Conservation (phyloP, 345 rosid species). For the Crucihimalaya himalaica region DNA sequence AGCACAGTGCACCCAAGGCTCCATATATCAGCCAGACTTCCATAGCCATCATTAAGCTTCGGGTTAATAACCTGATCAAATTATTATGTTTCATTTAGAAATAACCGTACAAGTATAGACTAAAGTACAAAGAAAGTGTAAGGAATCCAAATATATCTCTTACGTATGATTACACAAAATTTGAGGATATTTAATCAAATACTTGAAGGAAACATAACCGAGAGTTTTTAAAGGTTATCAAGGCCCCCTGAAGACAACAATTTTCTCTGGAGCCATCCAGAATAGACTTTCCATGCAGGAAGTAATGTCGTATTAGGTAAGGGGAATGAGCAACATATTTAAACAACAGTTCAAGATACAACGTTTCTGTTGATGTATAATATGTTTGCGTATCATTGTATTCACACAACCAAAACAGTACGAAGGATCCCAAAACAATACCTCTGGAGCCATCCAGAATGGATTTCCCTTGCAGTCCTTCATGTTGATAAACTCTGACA, state of each 20-base stretch:
- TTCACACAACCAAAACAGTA: slow-evolving; percentile 11
- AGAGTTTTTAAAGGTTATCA: neutral
- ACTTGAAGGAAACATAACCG: neutral
- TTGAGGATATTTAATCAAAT: neutral
- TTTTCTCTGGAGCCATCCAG: too few species aligned
- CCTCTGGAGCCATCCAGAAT: slow-evolving; percentile 99
- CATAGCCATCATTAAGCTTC: slow-evolving; percentile 59
- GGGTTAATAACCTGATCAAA: slow-evolving; percentile 38
- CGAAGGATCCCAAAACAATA: slow-evolving; percentile 20
- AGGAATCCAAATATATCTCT: neutral
- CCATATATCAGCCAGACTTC: slow-evolving; percentile 85
- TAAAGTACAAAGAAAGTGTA: neutral
- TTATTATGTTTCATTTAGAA: slow-evolving; percentile 19
- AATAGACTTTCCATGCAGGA: too few species aligned
- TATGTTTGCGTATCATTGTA: slow-evolving; percentile 4
- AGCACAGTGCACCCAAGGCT: slow-evolving; percentile 90
- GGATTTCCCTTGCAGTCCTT: slow-evolving; percentile 84
- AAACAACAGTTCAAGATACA: neutral
- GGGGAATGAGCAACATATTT: slow-evolving; percentile 10
- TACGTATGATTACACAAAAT: neutral
- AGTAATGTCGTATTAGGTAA: too few species aligned
- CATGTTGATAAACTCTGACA: slow-evolving; percentile 73
- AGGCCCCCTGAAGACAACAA: too few species aligned
- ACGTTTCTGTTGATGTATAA: neutral
- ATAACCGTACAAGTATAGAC: neutral